Conservation (phyloP, 805 yeast genomes). For the Ogataea degrootiae region DNA sequence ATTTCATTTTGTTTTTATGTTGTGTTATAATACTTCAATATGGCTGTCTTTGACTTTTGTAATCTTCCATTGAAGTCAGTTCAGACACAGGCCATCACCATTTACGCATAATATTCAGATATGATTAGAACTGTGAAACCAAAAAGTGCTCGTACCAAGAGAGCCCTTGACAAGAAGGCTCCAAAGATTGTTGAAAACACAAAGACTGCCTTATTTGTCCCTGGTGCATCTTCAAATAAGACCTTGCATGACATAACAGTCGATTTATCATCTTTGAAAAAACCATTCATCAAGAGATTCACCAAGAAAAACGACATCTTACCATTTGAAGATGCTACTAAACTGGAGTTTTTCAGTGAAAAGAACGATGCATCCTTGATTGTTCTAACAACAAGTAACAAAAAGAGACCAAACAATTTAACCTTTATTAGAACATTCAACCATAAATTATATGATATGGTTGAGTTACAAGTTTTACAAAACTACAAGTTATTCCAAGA, state of each 20-base stretch:
- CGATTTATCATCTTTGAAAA: constrained; percentile 84
- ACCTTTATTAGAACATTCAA: constrained; percentile 89
- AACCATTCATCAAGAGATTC: constrained; percentile 85
- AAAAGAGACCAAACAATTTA: constrained; percentile 89
- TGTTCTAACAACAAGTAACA: constrained; percentile 74
- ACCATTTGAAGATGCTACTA: constrained; percentile 87
- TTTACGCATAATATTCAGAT: not conserved
- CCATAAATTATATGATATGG: constrained; percentile 87
- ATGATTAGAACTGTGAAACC: constrained; percentile 64
- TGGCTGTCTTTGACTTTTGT: not conserved
- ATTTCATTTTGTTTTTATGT: not conserved
- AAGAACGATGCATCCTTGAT: constrained; percentile 88
- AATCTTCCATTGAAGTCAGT: not conserved
- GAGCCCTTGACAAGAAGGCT: constrained; percentile 86
- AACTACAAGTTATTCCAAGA: constrained; percentile 71
- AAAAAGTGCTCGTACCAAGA: constrained; percentile 90
- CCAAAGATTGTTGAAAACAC: constrained; percentile 86
- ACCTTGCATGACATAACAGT: constrained; percentile 83
- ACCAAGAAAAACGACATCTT: constrained; percentile 81
- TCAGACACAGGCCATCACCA: too few species aligned
- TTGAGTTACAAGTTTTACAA: constrained; percentile 72
- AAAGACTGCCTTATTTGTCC: constrained; percentile 85
- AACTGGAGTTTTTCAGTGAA: constrained; percentile 88
- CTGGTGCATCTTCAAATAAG: constrained; percentile 79
- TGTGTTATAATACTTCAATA: not conserved